A percentile compares a stretch with the other conserved stretches of the same genome.
Evolutionary conservation across 495 filamentous ascomycete genomes (phyloP).

Genomic region (Aspergillus ostianus): DNA sequence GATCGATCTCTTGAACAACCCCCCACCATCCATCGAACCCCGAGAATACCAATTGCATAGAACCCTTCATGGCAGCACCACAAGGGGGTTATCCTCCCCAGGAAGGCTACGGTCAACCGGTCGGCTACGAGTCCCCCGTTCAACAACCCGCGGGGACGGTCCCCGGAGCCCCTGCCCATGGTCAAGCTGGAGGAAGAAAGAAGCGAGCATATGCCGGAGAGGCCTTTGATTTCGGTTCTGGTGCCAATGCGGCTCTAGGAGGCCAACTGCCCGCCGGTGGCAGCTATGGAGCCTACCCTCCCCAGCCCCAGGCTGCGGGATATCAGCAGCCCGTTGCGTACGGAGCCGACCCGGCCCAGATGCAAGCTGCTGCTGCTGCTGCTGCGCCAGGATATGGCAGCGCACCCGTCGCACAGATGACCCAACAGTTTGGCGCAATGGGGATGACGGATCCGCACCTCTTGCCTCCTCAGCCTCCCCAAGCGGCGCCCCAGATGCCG

Average conservation of each 20-base stretch:
- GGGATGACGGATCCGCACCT: constrained; percentile 60
- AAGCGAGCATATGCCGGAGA: constrained; percentile 91
- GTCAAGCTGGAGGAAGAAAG: constrained; percentile 62
- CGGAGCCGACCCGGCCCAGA: constrained; percentile 41
- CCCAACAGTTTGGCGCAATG: constrained; percentile 82
- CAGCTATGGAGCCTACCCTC: constrained; percentile 57
- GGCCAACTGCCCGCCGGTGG: constrained; percentile 54
- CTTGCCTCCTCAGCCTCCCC: constrained; percentile 53
- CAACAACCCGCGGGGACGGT: constrained; percentile 32
- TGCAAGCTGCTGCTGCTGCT: constrained; percentile 65
- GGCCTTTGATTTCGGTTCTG: constrained; percentile 88
- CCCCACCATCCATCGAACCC: constrained; percentile 6
- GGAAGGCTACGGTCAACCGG: constrained; percentile 50
- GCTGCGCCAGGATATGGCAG: constrained; percentile 28
- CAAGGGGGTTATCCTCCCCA: constrained; percentile 64
- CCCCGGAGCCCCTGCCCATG: constrained; percentile 29
- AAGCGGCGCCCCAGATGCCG: constrained; percentile 50
- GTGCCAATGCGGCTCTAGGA: constrained; percentile 76
- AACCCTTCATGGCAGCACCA: constrained; percentile 51
- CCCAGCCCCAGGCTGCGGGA: constrained; percentile 47
- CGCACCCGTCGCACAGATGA: constrained; percentile 65
- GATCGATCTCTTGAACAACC: constrained; percentile 3
- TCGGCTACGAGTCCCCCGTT: constrained; percentile 43
- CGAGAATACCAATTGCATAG: constrained; percentile 11
- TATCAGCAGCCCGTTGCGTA: constrained; percentile 57